These are phyloP conservation scores for Neonectria coccinea DNA, from an alignment of 2,329 filamentous ascomycete species.

Conservation along the genomic window DNA sequence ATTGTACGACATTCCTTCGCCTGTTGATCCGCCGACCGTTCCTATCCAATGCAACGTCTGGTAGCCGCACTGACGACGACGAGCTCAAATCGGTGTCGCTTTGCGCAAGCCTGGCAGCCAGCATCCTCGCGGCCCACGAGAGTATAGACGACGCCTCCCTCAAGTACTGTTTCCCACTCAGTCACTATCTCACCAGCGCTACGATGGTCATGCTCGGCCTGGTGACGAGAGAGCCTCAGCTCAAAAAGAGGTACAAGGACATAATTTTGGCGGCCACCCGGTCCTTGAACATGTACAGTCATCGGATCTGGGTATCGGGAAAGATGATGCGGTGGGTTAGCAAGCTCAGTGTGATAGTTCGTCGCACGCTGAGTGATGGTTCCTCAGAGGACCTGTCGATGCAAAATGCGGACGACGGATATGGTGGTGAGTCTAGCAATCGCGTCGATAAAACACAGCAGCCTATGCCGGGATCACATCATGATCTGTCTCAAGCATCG, in stretches of 20 bases:
- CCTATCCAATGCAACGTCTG: neutral
- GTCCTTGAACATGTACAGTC: slow-evolving; percentile 33
- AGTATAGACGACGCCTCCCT: slow-evolving; percentile 29
- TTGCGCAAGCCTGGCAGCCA: slow-evolving; percentile 32
- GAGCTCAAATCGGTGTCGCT: slow-evolving; percentile 28
- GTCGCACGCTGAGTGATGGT: slow-evolving; percentile 10
- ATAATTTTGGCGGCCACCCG: slow-evolving; percentile 24
- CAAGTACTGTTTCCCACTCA: slow-evolving; percentile 35
- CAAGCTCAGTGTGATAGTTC: slow-evolving; percentile 25
- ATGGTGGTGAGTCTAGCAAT: neutral
- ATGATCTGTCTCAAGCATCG: neutral
- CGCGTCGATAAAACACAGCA: neutral
- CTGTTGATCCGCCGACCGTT: slow-evolving; percentile 33
- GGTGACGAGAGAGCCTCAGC: slow-evolving; percentile 26
- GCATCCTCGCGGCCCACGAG: slow-evolving; percentile 29
- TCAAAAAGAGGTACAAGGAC: slow-evolving; percentile 29
- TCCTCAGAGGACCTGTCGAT: neutral
- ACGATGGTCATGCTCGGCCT: slow-evolving; percentile 36
- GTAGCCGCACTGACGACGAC: slow-evolving; percentile 23
- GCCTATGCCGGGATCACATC: neutral
- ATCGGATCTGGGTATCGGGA: slow-evolving; percentile 34
- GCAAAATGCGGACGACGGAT: neutral
- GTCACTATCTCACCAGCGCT: slow-evolving; percentile 36
- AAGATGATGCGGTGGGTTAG: slow-evolving; percentile 37
- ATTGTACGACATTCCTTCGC: slow-evolving; percentile 37